phyloP scores from a whole-genome alignment of 164 flowering plant species.

The Euptelea pleiosperma region DNA sequence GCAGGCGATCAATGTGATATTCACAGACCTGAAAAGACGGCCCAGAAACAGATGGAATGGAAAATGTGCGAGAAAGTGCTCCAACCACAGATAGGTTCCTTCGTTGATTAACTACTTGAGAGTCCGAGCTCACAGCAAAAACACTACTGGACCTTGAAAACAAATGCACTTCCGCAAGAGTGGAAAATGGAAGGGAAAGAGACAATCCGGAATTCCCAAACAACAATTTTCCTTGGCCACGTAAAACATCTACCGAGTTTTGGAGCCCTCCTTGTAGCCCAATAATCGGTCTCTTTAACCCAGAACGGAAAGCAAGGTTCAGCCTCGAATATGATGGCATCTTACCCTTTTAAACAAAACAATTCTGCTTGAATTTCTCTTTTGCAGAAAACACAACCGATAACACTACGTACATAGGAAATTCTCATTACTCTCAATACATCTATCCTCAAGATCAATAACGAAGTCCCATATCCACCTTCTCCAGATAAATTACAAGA shows the following conservation, averaged over 20 bases:
- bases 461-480: background rate
- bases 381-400: constrained; percentile 5
- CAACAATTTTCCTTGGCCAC: constrained; percentile 45
- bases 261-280: constrained; percentile 39
- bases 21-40: constrained; percentile 69
- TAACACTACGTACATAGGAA: constrained; percentile 12
- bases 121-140: constrained; percentile 43
- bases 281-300: constrained; percentile 25
- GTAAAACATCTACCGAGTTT: constrained; percentile 34
- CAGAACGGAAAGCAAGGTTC: constrained; percentile 36
- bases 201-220: constrained; percentile 43
- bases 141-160: constrained; percentile 38
- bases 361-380: constrained; percentile 16
- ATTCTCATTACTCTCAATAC: constrained; percentile 45
- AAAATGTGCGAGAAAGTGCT: constrained; percentile 64
- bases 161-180: constrained; percentile 33
- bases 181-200: constrained; percentile 29
- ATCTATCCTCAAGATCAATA: constrained; percentile 14
- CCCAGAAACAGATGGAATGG: constrained; percentile 78
- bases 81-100: constrained; percentile 62
- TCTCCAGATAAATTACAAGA: background rate
- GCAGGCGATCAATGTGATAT: constrained; percentile 50
- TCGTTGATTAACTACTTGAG: constrained; percentile 33
- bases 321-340: constrained; percentile 67
- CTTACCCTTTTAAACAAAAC: constrained; percentile 43